Conservation (phyloP, 2,329 filamentous ascomycete species). For the Amauroascus verrucosus region DNA sequence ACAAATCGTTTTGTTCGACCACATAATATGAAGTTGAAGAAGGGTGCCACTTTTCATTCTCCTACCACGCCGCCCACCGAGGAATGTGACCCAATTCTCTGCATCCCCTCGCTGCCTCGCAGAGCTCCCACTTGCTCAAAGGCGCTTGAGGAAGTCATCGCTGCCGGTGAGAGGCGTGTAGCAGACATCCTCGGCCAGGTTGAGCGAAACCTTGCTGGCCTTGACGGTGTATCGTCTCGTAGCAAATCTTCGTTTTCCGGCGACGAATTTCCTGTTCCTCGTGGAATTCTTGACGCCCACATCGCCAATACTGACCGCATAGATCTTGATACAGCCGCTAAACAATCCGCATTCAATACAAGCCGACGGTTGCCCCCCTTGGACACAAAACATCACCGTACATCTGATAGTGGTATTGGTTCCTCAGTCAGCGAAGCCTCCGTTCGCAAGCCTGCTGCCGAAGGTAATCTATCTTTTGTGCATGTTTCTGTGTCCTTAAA, state of each 20-base stretch:
- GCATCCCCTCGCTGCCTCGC: constrained; percentile 44
- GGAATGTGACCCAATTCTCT: constrained; percentile 35
- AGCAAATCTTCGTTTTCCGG: constrained; percentile 41
- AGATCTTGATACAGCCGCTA: constrained; percentile 23
- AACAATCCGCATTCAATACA: constrained; percentile 28
- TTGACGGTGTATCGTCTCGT: constrained; percentile 29
- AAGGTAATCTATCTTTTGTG: constrained; percentile 26
- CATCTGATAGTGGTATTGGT: constrained; percentile 77
- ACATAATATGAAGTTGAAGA: constrained; percentile 50
- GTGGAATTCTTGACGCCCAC: constrained; percentile 49
- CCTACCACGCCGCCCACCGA: constrained; percentile 32
- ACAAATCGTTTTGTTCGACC: constrained; percentile 21
- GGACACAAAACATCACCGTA: not conserved
- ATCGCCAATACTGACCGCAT: constrained; percentile 36
- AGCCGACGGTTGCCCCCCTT: constrained; percentile 55
- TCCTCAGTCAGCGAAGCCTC: constrained; percentile 58
- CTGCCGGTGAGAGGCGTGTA: constrained; percentile 58
- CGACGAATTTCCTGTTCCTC: constrained; percentile 51
- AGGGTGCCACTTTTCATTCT: constrained; percentile 55
- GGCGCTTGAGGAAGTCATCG: constrained; percentile 58
- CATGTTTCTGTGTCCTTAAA: not conserved
- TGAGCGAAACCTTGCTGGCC: constrained; percentile 49
- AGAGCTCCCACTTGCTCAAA: constrained; percentile 53
- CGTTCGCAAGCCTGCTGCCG: constrained; percentile 38
- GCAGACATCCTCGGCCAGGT: constrained; percentile 56